A percentile compares a stretch with the other conserved stretches of the same genome.
phyloP scores from a whole-genome alignment of 2,329 filamentous ascomycete genomes.

The Arthroderma uncinatum region DNA sequence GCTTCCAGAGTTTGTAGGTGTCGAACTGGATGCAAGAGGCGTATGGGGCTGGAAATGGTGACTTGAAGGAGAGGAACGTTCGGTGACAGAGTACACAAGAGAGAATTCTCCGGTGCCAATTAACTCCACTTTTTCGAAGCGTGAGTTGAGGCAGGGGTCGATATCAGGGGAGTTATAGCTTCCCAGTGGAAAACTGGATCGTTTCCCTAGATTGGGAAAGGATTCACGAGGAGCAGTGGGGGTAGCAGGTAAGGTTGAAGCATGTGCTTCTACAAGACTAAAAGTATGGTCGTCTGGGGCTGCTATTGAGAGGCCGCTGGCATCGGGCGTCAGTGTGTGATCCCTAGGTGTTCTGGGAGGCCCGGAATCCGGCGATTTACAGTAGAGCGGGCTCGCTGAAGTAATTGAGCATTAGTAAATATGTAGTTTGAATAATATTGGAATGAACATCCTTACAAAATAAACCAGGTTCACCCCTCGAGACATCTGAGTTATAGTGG shows the following conservation, averaged over 20 bases:
- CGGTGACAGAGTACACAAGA: conserved; percentile 54
- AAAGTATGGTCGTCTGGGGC: conserved; percentile 40
- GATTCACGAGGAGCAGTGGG: conserved; percentile 58
- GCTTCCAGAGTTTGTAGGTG: conserved; percentile 40
- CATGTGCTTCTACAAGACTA: conserved; percentile 32
- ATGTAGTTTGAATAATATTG: neutral
- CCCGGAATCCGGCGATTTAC: conserved; percentile 39
- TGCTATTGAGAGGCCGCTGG: conserved; percentile 73
- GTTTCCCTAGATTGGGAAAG: conserved; percentile 47
- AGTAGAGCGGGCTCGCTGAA: conserved; percentile 53
- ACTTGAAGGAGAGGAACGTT: conserved; percentile 9
- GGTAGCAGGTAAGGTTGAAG: conserved; percentile 58
- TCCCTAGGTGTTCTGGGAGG: conserved; percentile 74
- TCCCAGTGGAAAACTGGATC: conserved; percentile 58
- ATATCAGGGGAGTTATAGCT: conserved; percentile 59
- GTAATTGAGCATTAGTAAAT: conserved; percentile 20
- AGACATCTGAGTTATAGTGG: neutral
- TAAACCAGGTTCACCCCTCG: conserved; percentile 15
- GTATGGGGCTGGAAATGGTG: conserved; percentile 19
- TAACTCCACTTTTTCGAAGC: conserved; percentile 70
- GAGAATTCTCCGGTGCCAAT: conserved; percentile 90
- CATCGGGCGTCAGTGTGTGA: conserved; percentile 61
- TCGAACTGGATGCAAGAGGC: conserved; percentile 31
- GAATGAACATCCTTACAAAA: conserved; percentile 31
- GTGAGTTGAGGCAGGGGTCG: conserved; percentile 59